Evolutionary conservation across 2,329 filamentous ascomycete species (phyloP), one percentile per base, ranked within the genome.

Genomic region (Dothideomycetes sp.): DNA sequence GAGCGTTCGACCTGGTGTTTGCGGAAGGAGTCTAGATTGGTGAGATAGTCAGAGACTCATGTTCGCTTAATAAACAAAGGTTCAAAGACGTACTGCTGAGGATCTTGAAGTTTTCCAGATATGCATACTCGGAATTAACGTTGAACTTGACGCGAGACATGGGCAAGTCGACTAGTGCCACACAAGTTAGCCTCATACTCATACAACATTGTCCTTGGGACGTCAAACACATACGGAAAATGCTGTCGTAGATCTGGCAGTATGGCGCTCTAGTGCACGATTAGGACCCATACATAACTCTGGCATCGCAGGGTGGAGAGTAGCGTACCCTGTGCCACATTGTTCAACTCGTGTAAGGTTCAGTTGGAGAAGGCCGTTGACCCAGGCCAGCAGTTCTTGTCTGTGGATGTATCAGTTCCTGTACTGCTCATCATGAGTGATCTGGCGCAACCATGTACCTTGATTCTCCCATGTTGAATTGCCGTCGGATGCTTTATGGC

Each of bases 281-380:
- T 27, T 29, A 46, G 41, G n/a, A n/a, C n/a, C n/a, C 22, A 43
- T n/a, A 7, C 36, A 15, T 22, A 16, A 30, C 24, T 22, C 16
- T 27, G 7, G 7, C 22, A 12, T 27, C 12, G 22, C 49, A 54
- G 55, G 45, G 24, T 38, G 30, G 36, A 41, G 38, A 36, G 27
- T 35, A 52, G 49, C 72, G 54, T 79, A 96, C 89, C 89, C 91
- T 58, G 89, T 96, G 62, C 91, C 91, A 64, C 89, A 96, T 74
- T 98, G 91, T 70, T 98, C 91, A 61, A 98, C 86, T 68, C 95
- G 96, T 56, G 74, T 96, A 56, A 98, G 79, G 70, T 96, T 98
- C 57, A 98, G 81, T 70, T 95, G 87, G 37, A 98, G 79, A 47
- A 98, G 83, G 73, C 84, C 89, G 73, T 98, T 98, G 51, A 96